A percentile compares a stretch with the other conserved stretches of the same genome.
These are phyloP conservation scores for Rhodosporidiobolus sp. DNA, from an alignment of 768 basidiomycete species.

Conservation along the genomic window DNA sequence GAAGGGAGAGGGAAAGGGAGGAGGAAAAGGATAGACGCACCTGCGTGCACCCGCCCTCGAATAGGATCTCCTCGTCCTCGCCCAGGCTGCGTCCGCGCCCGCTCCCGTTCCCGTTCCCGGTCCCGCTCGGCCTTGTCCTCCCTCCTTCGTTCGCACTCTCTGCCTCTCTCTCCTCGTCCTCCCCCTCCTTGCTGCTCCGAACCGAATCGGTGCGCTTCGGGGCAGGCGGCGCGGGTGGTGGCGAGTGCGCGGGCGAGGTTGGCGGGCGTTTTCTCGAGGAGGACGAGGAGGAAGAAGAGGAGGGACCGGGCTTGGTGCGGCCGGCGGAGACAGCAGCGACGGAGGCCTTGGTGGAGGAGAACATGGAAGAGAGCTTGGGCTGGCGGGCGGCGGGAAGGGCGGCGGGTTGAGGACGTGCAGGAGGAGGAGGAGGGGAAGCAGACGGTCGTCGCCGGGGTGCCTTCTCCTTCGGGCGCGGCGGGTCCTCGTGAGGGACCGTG, in stretches of 20 bases:
- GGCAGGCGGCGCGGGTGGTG: neutral
- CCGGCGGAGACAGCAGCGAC: neutral
- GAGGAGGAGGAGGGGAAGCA: no score
- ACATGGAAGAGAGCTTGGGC: neutral
- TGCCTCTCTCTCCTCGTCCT: no score
- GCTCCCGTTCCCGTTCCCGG: neutral
- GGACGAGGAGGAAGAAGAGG: neutral
- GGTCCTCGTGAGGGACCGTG: no score
- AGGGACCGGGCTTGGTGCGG: neutral
- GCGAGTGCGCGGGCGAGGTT: neutral
- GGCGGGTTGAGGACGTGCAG: no score
- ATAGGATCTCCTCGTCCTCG: conserved; percentile 15
- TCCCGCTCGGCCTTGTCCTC: neutral
- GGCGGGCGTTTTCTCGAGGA: neutral
- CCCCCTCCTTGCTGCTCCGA: neutral
- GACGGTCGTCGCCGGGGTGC: no score
- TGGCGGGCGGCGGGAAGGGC: neutral
- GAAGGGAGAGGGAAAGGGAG: no score
- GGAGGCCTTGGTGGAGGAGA: neutral
- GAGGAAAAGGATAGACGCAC: neutral
- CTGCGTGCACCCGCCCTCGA: conserved; percentile 15
- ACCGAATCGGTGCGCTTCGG: neutral
- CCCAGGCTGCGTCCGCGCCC: neutral
- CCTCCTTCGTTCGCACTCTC: no score
- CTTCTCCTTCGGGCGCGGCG: no score